A percentile compares a stretch with the other conserved stretches of the same genome.
These are phyloP conservation scores for Pythium diclinum DNA, from an alignment of 352 stramenopile species.

Conservation along the genomic window DNA sequence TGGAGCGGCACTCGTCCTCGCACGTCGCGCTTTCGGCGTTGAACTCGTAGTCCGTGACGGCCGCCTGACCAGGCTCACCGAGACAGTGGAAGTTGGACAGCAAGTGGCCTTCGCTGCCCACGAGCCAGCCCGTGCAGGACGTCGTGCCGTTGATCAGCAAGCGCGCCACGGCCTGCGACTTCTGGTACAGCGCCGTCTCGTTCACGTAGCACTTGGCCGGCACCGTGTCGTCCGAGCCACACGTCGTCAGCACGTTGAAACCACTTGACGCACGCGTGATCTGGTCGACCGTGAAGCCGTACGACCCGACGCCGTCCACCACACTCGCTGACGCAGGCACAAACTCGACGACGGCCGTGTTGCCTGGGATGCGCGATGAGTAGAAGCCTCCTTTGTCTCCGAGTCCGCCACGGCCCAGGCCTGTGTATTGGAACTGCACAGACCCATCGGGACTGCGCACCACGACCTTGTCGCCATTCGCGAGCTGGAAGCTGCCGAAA, in stretches of 20 bases:
- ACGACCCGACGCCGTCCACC: not conserved
- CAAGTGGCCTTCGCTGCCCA: slow-evolving; percentile 33
- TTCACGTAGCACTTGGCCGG: slow-evolving; percentile 27
- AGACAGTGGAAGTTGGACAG: slow-evolving; percentile 36
- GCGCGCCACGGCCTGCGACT: slow-evolving; percentile 23
- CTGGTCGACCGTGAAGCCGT: slow-evolving; percentile 25
- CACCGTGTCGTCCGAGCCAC: slow-evolving; percentile 29
- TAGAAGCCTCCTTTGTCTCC: slow-evolving; percentile 23
- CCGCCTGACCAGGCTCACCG: slow-evolving; percentile 8
- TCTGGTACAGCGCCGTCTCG: slow-evolving; percentile 11
- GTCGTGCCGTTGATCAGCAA: slow-evolving; percentile 26
- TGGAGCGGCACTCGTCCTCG: slow-evolving; percentile 38
- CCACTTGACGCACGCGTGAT: slow-evolving; percentile 16
- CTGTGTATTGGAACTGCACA: slow-evolving; percentile 19
- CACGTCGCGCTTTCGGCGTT: slow-evolving; percentile 33
- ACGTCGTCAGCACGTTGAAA: slow-evolving; percentile 15
- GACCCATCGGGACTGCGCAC: slow-evolving; percentile 20
- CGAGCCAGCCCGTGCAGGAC: slow-evolving; percentile 26
- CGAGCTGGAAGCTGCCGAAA: slow-evolving; percentile 26
- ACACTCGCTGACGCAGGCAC: not conserved
- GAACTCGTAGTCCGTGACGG: slow-evolving; percentile 21
- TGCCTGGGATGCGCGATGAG: slow-evolving; percentile 22
- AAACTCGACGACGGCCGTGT: slow-evolving; percentile 28
- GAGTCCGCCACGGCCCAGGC: slow-evolving; percentile 22
- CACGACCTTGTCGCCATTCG: slow-evolving; percentile 21